Evolutionary conservation across 495 filamentous ascomycete species (phyloP), one percentile per base, ranked within the genome.

Genomic region (Massariosphaeria phaeospora): DNA sequence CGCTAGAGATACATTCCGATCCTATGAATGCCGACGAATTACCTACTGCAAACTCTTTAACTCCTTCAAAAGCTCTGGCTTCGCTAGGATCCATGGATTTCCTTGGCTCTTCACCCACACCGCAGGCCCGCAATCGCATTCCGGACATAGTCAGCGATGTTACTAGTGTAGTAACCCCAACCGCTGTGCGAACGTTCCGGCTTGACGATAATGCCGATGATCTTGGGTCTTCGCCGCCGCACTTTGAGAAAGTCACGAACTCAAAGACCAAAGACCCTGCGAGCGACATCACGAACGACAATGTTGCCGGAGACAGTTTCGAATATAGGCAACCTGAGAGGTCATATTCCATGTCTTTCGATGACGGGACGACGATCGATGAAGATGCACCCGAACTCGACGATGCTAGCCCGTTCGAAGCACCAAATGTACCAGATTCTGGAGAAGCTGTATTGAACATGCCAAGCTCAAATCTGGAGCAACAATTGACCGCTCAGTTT

Each of bases 101-200:
- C 59, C 73, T 91, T 35, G 80, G 79, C 2, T 94, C 86, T n/a
- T 93, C 89, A 8, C 89, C 89, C 1, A 94, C 89, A 0, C 88
- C 88, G 17, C 36, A 46, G 15, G 59, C 61, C 40, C 47, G 61
- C 3, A 44, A 38, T 20, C 51, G 52, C 10, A 61, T 21, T 49
- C 61, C 53, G 40, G 42, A 45, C 52, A 53, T 57, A 29, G 10
- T 50, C 27, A 43, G 39, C 20, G 58, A 59, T 33, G 33, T 45
- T 1, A 45, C 24, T 7, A 42, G 23, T 34, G 25, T 55, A 17
- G 44, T 34, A 3, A 53, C 57, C 11, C 61, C 61, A 6, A 54
- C 30, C 34, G 52, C 52, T 1, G 44, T 50, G 2, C 57, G 52
- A 11, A 34, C 46, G 11, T 31, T 53, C 11, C 52, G 34, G 31